A percentile compares a stretch with the other conserved stretches of the same genome.
These are phyloP conservation scores for Sanghuangporus baumii DNA, from an alignment of 1,284 basidiomycete genomes.

Conservation along the genomic window DNA sequence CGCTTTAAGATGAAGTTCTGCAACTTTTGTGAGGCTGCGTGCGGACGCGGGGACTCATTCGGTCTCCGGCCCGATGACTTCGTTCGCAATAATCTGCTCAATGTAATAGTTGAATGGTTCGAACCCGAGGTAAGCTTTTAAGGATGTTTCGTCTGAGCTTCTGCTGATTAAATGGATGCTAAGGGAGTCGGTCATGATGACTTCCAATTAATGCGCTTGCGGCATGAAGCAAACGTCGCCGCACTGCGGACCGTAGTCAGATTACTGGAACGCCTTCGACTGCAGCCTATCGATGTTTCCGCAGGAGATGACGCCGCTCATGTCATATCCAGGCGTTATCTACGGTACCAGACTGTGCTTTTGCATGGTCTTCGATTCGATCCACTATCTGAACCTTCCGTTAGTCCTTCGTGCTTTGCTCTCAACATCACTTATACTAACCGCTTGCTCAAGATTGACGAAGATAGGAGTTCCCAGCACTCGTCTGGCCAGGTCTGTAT, in stretches of 20 bases:
- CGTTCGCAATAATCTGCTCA: conserved; percentile 66
- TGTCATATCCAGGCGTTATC: conserved; percentile 71
- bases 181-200: conserved; percentile 9
- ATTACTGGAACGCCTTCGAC: conserved; percentile 69
- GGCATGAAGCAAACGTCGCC: conserved; percentile 66
- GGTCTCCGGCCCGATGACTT: conserved; percentile 61
- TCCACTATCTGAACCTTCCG: conserved; percentile 24
- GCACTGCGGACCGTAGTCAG: conserved; percentile 69
- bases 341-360: conserved; percentile 66
- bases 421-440: neutral
- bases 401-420: neutral
- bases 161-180: conserved; percentile 8
- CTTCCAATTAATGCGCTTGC: conserved; percentile 26
- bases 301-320: conserved; percentile 64
- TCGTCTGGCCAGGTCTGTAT: conserved; percentile 6
- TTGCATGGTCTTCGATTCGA: conserved; percentile 49
- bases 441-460: neutral
- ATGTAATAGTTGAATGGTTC: conserved; percentile 76
- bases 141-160: neutral
- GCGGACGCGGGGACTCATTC: conserved; percentile 55
- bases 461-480: conserved; percentile 15
- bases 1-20: conserved; percentile 78
- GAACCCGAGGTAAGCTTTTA: conserved; percentile 37
- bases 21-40: conserved; percentile 62
- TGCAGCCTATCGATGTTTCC: conserved; percentile 54